Percentiles rank a stretch among this genome's conserved stretches.
phyloP scores from a whole-genome alignment of 805 yeast genomes.

The Suhomyces sp. region DNA sequence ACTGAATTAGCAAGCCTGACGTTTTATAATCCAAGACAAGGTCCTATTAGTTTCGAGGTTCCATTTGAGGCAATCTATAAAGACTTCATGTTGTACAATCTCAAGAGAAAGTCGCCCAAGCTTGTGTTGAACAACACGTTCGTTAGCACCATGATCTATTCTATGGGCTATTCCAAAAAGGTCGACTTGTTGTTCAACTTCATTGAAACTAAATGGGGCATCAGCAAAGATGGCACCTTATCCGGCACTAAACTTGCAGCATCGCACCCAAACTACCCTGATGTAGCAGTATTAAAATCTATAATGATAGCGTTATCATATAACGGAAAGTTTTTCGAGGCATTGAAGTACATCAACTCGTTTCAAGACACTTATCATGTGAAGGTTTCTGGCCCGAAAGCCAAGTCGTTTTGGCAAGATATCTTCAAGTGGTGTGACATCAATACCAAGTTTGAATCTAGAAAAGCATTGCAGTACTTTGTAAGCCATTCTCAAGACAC shows the following conservation, averaged over 20 bases:
- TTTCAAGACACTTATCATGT: slow-evolving; percentile 31
- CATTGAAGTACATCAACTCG: slow-evolving; percentile 33
- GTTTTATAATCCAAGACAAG: slow-evolving; percentile 17
- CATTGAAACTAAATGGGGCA: slow-evolving; percentile 32
- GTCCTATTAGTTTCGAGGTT: slow-evolving; percentile 15
- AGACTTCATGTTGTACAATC: slow-evolving; percentile 18
- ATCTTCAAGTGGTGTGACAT: slow-evolving; percentile 37
- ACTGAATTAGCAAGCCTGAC: slow-evolving; percentile 15
- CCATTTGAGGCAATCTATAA: slow-evolving; percentile 21
- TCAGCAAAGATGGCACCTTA: slow-evolving; percentile 21
- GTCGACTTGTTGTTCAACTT: slow-evolving; percentile 19
- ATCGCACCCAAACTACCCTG: slow-evolving; percentile 23
- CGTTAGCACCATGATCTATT: slow-evolving; percentile 27
- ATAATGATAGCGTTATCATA: slow-evolving; percentile 31
- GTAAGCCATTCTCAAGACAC: slow-evolving; percentile 15
- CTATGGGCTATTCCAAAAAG: slow-evolving; percentile 29
- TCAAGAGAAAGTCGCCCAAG: slow-evolving; percentile 2
- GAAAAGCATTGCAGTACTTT: slow-evolving; percentile 25
- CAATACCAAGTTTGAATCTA: slow-evolving; percentile 27
- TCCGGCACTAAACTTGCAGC: slow-evolving; percentile 1
- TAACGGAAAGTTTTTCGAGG: slow-evolving; percentile 28
- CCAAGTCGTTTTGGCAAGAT: slow-evolving; percentile 35
- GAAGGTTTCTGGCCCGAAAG: slow-evolving; percentile 12
- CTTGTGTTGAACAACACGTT: slow-evolving; percentile 19
- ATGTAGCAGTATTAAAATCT: slow-evolving; percentile 22